Percentiles rank a stretch among this genome's conserved stretches.
Evolutionary conservation across 2,329 filamentous ascomycete species (phyloP).

Genomic region (Aureobasidium leucospermi): DNA sequence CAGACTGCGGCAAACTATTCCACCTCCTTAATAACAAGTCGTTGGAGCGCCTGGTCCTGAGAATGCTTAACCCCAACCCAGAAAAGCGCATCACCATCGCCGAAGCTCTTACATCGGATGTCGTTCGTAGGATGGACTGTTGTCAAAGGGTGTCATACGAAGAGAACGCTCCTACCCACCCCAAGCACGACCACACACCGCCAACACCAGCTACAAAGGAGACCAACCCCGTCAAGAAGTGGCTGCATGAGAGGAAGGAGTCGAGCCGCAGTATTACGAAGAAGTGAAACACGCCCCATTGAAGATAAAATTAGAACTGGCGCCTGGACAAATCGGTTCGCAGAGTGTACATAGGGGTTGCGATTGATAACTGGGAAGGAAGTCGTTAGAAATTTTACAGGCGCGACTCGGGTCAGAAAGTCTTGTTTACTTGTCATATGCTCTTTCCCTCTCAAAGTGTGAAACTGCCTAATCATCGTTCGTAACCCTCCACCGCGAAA

Average conservation of each 20-base stretch:
- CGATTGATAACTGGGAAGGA: neutral
- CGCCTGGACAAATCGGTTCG: neutral
- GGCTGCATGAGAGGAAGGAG: constrained; percentile 5
- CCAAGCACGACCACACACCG: constrained; percentile 6
- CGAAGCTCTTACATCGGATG: constrained; percentile 63
- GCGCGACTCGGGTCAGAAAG: neutral
- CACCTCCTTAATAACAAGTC: constrained; percentile 57
- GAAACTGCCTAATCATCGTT: no score
- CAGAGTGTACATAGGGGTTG: neutral
- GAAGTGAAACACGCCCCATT: neutral
- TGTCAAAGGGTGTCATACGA: constrained; percentile 37
- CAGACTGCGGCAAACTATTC: constrained; percentile 59
- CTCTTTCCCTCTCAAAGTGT: no score
- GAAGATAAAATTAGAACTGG: neutral
- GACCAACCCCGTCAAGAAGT: constrained; percentile 6
- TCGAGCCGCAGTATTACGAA: neutral
- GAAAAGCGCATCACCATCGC: constrained; percentile 60
- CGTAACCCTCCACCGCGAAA: no score
- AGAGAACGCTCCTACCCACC: neutral
- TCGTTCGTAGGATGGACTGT: constrained; percentile 68
- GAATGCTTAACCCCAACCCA: constrained; percentile 78
- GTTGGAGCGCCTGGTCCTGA: constrained; percentile 63
- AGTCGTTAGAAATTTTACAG: neutral
- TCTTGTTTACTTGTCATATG: neutral
- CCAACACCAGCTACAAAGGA: neutral